phyloP scores from a whole-genome alignment of 345 rosid genomes.

The Eucalyptus dawsonii region DNA sequence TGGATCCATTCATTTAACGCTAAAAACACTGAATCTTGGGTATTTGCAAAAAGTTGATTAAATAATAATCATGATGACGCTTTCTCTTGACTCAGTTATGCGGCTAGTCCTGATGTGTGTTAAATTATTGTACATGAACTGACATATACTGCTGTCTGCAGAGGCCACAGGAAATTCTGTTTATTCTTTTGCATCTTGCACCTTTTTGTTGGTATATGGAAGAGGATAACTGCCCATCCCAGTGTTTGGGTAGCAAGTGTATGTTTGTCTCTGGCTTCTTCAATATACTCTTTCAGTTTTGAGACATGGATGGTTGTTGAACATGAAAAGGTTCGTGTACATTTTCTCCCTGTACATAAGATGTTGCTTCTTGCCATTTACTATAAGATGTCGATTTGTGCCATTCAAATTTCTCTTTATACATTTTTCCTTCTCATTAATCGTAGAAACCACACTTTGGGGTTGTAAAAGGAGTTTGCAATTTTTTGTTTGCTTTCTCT shows the following conservation, averaged over 20 bases:
- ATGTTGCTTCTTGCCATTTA: neutral
- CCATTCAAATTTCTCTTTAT: neutral
- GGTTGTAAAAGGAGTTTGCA: neutral
- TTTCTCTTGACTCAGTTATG: neutral
- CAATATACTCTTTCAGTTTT: constrained; percentile 59
- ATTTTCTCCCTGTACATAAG: neutral
- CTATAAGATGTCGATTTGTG: neutral
- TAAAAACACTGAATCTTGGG: neutral
- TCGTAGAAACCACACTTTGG: neutral
- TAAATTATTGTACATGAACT: neutral
- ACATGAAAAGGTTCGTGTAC: constrained; percentile 65
- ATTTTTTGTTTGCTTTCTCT: neutral
- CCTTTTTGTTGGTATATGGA: constrained; percentile 62
- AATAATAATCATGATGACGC: neutral
- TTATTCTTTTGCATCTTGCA: constrained; percentile 63
- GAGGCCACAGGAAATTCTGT: constrained; percentile 74
- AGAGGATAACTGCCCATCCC: constrained; percentile 44
- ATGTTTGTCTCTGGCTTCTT: constrained; percentile 61
- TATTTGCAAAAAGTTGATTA: neutral
- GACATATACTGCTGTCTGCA: constrained; percentile 5
- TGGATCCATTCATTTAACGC: neutral
- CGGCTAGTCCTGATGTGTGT: neutral
- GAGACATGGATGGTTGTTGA: constrained; percentile 83
- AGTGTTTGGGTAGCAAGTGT: constrained; percentile 43
- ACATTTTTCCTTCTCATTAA: neutral